phyloP scores from a whole-genome alignment of 306 rosid genomes.

The Cicer yamashitae region DNA sequence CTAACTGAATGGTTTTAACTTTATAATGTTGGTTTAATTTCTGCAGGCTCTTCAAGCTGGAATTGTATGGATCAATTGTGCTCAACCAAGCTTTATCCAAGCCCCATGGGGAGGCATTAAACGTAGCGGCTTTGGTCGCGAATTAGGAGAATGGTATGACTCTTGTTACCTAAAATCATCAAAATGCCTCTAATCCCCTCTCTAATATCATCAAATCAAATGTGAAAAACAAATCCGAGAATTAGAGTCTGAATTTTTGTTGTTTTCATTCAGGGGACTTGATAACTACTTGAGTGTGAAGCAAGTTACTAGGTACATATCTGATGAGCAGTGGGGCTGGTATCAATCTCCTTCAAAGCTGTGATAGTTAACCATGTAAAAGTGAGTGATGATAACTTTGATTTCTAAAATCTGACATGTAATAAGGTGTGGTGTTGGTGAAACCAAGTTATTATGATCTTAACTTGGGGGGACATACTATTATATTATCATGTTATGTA shows the following conservation, averaged over 20 bases:
- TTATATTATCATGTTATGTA: not conserved
- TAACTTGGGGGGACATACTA: not conserved
- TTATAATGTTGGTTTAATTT: conserved; percentile 8
- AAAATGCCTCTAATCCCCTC: not conserved
- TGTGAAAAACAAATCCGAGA: conserved; percentile 26
- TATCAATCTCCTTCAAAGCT: conserved; percentile 80
- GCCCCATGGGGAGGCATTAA: conserved; percentile 99
- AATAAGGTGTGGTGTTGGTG: conserved; percentile 37
- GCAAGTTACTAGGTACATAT: conserved; percentile 79
- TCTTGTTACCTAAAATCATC: conserved; percentile 31
- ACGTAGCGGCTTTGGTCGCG: conserved; percentile 97
- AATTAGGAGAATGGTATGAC: conserved; percentile 91
- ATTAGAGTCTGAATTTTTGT: conserved; percentile 9
- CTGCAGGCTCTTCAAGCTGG: conserved; percentile 86
- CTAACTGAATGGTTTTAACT: conserved; percentile 10
- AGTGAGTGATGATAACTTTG: not conserved
- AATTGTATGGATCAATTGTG: conserved; percentile 94
- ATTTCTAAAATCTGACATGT: conserved; percentile 3
- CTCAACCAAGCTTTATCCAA: conserved; percentile 95
- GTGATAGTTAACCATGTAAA: conserved; percentile 46
- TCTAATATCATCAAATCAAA: conserved; percentile 15
- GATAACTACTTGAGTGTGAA: conserved; percentile 86
- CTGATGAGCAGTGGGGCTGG: conserved; percentile 95
- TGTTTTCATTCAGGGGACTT: conserved; percentile 71
- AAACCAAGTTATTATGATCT: not conserved